A percentile compares a stretch with the other conserved stretches of the same genome.
Evolutionary conservation across 2,329 filamentous ascomycete genomes (phyloP).

Genomic region (Sordariomycetes sp.): DNA sequence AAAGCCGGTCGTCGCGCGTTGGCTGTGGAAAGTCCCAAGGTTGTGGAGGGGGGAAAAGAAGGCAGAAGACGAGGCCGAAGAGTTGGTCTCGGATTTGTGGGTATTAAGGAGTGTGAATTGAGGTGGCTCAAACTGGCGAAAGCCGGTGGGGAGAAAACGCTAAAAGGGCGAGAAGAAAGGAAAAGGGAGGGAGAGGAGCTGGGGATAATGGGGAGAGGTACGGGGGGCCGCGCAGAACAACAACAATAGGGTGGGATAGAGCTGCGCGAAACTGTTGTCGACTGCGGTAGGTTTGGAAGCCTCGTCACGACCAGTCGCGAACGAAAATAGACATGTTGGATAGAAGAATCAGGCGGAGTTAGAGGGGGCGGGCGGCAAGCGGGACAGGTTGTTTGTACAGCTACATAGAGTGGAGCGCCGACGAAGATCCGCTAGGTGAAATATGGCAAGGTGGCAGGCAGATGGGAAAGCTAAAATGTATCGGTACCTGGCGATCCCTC

Average conservation of each 20-base stretch:
- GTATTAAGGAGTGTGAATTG: not conserved
- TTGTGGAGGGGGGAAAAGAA: not conserved
- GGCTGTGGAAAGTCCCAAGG: not conserved
- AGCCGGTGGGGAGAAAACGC: not conserved
- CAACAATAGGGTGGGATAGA: not conserved
- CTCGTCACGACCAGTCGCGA: not conserved
- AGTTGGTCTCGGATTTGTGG: not conserved
- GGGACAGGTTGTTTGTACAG: not conserved
- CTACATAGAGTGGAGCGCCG: not conserved
- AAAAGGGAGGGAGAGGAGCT: not conserved
- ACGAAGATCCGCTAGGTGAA: too few relatives aligned
- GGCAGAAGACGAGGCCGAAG: not conserved
- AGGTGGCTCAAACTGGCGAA: not conserved
- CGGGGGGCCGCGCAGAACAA: not conserved
- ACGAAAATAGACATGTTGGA: not conserved
- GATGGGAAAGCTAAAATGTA: not conserved
- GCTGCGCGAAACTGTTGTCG: not conserved
- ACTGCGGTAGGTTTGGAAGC: not conserved
- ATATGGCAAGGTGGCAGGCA: not conserved
- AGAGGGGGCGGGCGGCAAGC: not conserved
- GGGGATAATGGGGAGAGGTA: not conserved
- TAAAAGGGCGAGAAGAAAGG: not conserved
- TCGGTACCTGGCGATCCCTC: not conserved
- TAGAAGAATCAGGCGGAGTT: not conserved
- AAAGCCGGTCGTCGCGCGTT: not conserved